These are phyloP conservation scores for Sporothrix curviconia DNA, from an alignment of 2,329 filamentous ascomycete species.

Conservation along the genomic window DNA sequence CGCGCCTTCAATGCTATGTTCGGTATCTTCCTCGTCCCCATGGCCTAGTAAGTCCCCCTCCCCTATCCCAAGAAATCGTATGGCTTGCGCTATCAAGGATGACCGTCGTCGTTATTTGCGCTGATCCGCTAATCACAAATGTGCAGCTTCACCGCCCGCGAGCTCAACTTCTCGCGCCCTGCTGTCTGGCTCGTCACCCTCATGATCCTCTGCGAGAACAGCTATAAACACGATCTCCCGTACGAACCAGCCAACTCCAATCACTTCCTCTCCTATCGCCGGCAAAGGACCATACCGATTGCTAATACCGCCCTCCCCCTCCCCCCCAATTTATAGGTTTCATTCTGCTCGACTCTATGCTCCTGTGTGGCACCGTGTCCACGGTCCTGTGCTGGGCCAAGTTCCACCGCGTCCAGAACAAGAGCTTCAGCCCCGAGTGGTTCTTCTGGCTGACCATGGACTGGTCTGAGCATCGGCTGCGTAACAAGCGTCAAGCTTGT, in stretches of 20 bases:
- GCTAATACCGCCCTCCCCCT: too few species aligned
- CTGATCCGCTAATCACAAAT: not conserved
- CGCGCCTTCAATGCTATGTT: constrained; percentile 95
- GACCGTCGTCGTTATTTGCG: too few species aligned
- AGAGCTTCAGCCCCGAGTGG: constrained; percentile 88
- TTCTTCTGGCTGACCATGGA: constrained; percentile 90
- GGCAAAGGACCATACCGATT: too few species aligned
- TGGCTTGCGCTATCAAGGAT: not conserved
- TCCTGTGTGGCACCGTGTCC: constrained; percentile 96
- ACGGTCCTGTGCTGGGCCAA: constrained; percentile 96
- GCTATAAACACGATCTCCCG: constrained; percentile 97
- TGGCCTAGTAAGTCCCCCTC: constrained; percentile 58
- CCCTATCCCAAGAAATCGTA: not conserved
- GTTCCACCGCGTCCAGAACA: constrained; percentile 81
- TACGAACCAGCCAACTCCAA: constrained; percentile 14
- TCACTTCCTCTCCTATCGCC: too few species aligned
- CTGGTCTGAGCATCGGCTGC: constrained; percentile 90
- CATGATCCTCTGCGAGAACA: constrained; percentile 98
- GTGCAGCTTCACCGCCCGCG: constrained; percentile 69
- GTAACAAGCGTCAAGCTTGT: constrained; percentile 99
- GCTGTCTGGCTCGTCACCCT: constrained; percentile 92
- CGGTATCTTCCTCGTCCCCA: constrained; percentile 81
- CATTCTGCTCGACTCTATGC: constrained; percentile 96
- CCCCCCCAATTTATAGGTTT: too few species aligned
- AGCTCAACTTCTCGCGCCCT: constrained; percentile 77